Evolutionary conservation across 768 basidiomycete species (phyloP), one percentile per base, ranked within the genome.

Genomic region (Bullera alba): DNA sequence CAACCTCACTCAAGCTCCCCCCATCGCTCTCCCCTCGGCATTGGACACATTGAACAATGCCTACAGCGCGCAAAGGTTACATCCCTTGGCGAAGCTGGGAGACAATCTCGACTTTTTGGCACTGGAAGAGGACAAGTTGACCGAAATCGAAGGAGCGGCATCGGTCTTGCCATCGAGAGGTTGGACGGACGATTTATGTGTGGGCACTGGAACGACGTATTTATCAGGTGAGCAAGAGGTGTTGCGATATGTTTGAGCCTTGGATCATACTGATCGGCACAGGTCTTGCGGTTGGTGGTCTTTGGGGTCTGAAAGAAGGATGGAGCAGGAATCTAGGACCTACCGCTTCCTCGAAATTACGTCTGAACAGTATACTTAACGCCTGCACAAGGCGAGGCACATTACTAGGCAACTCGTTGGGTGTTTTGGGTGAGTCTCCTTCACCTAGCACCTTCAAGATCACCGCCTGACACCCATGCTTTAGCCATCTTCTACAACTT

Each of bases 141-240:
- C 75, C 73, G 83, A 88, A 48, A 77, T 95, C 54, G 89, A 89
- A 69, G 95, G 95, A 44, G 82, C 87, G 63, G 80, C 79, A 63
- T 90, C 87, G 53, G 91, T 92, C 51, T 81, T 99, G 58, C 91
- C 92, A 62, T 87, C 85, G 71, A 79, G 95, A 77, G 91, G 95
- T 57, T 97, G 90, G 92, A 87, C 89, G 76, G 95, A 99, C 77
- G 95, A 99, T 77, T 76, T 99, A 53, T 96, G 91, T 81, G 96
- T 97, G 76, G 95, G 95, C 69, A 96, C 92, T 65, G 95, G 95
- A 57, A 92, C 92, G 60, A 95, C 91, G 77, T 99, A 99, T 82
- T 83, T 99, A 50, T 80, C 86, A 74, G 93, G 93, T 96, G 71
- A 71, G 88, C 83, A 44, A 10, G n/a, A 27, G 19, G 7, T 26